Conservation (phyloP, 1,284 basidiomycete genomes). For the Ganoderma sp. region DNA sequence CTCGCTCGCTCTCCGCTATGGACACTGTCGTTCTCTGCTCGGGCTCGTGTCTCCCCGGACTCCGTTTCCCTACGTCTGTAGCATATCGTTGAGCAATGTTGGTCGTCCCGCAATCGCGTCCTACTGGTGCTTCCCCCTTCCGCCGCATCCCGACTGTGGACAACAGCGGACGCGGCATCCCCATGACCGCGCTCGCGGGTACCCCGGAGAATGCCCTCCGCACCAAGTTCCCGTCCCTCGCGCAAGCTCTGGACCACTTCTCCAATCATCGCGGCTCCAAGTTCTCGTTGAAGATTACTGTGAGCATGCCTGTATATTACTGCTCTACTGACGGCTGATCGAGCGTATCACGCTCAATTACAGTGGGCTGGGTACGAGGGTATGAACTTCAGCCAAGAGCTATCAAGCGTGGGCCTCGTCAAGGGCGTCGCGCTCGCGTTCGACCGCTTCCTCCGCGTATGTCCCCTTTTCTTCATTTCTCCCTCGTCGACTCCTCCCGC, state of each 20-base stretch:
- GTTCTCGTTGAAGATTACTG: not conserved
- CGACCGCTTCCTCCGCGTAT: conserved; percentile 6
- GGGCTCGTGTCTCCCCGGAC: not conserved
- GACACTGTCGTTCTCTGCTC: not conserved
- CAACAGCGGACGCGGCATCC: not conserved
- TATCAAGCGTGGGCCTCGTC: not conserved
- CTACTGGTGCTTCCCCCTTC: not conserved
- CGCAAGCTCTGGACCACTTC: not conserved
- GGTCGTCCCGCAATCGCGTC: not conserved
- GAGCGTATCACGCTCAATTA: not conserved
- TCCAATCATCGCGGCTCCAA: not conserved
- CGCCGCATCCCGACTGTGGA: conserved; percentile 1
- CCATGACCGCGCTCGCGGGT: not conserved
- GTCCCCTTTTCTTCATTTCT: not conserved
- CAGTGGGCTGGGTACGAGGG: conserved; percentile 1
- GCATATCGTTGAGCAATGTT: not conserved
- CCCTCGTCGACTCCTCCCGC: no score
- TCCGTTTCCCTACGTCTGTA: no score
- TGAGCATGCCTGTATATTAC: not conserved
- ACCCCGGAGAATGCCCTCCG: not conserved
- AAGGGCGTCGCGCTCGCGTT: not conserved
- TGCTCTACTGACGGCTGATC: not conserved
- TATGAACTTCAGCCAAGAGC: not conserved
- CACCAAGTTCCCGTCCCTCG: not conserved
- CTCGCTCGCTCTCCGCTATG: not conserved